Evolutionary conservation across 2,329 filamentous ascomycete species (phyloP), one percentile per base, ranked within the genome.

Genomic region (Cryphonectria carpinicola): DNA sequence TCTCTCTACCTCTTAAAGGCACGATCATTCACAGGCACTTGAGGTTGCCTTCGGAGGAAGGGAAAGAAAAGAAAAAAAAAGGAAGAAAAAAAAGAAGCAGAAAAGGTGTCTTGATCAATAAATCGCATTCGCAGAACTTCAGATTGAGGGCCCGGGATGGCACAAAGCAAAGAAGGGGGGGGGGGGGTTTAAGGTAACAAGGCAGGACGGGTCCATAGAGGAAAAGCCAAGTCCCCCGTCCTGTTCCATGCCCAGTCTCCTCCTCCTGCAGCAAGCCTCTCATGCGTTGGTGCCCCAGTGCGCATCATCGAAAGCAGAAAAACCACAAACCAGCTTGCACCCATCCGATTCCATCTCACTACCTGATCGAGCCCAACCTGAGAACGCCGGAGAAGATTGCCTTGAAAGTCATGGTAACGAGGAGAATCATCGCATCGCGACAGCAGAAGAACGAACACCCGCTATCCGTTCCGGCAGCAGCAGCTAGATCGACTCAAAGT

Each of bases 401-500:
- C 64, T 39, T 41, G 66, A 68, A 69, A 74, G 62, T 74, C 65
- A 60, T 73, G 67, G 65, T 69, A 71, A 68, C 63, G 66, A 73
- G 54, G 69, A 46, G 43, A 49, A 68, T 72, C 69, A 66, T 68
- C 37, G 62, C 69, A 67, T 64, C 67, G 56, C 52, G 37, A n/a
- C 60, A 65, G 66, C 58, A 69, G 62, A 49, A 52, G 56, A n/a
- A 49, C 22, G 28, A 56, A 49, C 22, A 37, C 66, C n/a, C 62
- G 56, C 37, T 43, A 58, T 56, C 67, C 43, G 22, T 43, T 68
- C 71, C 25, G 41, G 25, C 17, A 49, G 14, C 32, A 28, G 28
- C 14, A n/a, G 13, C 41, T 65, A 72, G 39, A 68, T 52, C 71
- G 79, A 79, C 78, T 85, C 79, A 73, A 82, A 81, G 58, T 74